Percentiles rank a stretch among this genome's conserved stretches.
Evolutionary conservation across 495 filamentous ascomycete genomes (phyloP).

Genomic region (Jackrogersella minutella): DNA sequence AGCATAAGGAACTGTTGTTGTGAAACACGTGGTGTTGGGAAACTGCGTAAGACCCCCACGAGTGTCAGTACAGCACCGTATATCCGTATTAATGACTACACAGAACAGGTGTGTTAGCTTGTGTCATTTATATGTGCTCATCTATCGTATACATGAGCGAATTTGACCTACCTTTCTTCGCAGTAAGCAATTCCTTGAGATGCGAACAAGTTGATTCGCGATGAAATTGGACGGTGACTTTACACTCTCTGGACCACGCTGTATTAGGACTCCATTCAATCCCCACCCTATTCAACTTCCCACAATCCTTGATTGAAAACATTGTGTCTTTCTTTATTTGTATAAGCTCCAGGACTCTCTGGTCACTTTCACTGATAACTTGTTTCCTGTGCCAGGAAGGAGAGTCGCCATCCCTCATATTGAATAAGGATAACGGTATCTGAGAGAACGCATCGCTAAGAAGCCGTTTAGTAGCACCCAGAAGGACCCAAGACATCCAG

Average conservation of each 20-base stretch:
- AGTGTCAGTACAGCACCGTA: not conserved
- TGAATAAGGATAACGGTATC: not conserved
- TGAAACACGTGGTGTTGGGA: not conserved
- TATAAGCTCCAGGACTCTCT: slow-evolving; percentile 1
- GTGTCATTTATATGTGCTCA: not conserved
- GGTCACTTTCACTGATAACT: not conserved
- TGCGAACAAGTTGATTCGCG: not conserved
- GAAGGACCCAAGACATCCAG: not conserved
- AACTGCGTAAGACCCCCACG: not conserved
- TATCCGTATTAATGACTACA: not conserved
- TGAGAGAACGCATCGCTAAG: slow-evolving; percentile 9
- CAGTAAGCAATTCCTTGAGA: not conserved
- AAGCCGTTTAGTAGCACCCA: slow-evolving; percentile 6
- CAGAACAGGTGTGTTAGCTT: not conserved
- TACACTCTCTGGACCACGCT: not conserved
- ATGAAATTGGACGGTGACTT: not conserved
- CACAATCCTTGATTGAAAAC: not conserved
- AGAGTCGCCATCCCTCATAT: not conserved
- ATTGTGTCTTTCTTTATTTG: not conserved
- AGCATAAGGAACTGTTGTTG: not conserved
- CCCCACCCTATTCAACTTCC: not conserved
- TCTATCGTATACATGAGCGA: too few relatives aligned
- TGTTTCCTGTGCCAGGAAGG: not conserved
- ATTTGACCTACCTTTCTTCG: not conserved
- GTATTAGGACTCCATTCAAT: not conserved